Percentiles rank a stretch among this genome's conserved stretches.
phyloP scores from a whole-genome alignment of 345 rosid genomes.

The Syzygium aqueum region DNA sequence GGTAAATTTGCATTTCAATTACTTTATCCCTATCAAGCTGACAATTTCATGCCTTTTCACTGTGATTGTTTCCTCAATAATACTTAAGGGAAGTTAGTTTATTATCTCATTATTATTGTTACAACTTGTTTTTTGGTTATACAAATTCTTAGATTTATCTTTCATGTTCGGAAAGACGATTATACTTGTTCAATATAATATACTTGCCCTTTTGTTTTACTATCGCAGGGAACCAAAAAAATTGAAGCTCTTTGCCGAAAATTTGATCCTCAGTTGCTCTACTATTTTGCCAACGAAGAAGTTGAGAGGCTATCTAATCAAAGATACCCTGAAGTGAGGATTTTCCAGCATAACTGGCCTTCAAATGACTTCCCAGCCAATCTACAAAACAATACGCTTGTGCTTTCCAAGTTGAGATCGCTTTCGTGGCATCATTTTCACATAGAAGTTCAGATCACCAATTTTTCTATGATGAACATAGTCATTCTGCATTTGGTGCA shows the following conservation, averaged over 20 bases:
- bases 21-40: not conserved
- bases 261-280: not conserved
- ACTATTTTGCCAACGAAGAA: not conserved
- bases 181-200: not conserved
- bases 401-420: not conserved
- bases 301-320: not conserved
- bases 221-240: not conserved
- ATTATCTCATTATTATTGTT: not conserved
- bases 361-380: not conserved
- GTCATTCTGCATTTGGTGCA: not conserved
- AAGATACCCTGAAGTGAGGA: not conserved
- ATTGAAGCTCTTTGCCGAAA: not conserved
- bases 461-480: not conserved
- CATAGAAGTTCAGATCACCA: not conserved
- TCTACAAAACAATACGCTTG: slow-evolving; percentile 1
- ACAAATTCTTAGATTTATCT: not conserved
- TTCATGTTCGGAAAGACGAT: not conserved
- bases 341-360: not conserved
- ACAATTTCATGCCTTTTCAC: not conserved
- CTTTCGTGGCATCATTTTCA: not conserved
- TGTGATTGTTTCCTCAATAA: not conserved
- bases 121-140: not conserved
- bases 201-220: not conserved
- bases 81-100: not conserved
- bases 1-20: not conserved